Base-by-base conservation (phyloP, 225 moss, liverwort and hornwort genomes). In the Physcomitrium patens region DNA sequence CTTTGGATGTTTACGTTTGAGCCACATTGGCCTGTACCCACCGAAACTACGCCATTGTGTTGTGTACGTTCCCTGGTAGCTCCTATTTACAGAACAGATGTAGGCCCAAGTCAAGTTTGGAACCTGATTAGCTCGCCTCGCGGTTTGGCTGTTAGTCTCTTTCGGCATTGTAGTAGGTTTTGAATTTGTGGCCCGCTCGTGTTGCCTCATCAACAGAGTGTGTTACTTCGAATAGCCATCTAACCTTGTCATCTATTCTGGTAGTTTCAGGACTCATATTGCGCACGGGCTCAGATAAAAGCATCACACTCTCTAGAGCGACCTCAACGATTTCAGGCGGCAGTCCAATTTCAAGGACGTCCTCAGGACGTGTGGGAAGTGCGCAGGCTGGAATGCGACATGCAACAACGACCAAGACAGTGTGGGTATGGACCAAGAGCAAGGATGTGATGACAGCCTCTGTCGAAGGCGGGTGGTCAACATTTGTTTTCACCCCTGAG, bases 401-500 rank as follows among this genome's bases (percentile, higher is more conserved):
- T 49, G 76, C 68, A 55, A 64, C 46, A 56, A 65, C 46, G 8
- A 19, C 69, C 9, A 93, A 89, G 79, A 80, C 71, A 8, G 91
- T 94, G 42, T 94, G 94, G 94, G 69, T 94, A 26, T 87, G 91
- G 94, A 94, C 94, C 69, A 82, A 68, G 77, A 94, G 83, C 80
- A 94, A 89, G 80, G 90, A 94, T 68, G 94, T 94, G 69, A 94
- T 94, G 94, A 87, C 79, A 42, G 94, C 91, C 54, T 85, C 90
- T 15, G 90, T 94, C 24, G 91, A 92, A 76, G 63, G 90, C 58
- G 94, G 91, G 45, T 94, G 94, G 94, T 87, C 76, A 58, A 94
- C 88, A 10, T 91, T 94, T 74, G 78, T 94, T 67, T 94, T 94
- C 57, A 83, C 85, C 12, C 79, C 91, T 9, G 83, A 79, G 42